phyloP scores from a whole-genome alignment of 139 green algal genomes.

The Diplosphaera chodatii region DNA sequence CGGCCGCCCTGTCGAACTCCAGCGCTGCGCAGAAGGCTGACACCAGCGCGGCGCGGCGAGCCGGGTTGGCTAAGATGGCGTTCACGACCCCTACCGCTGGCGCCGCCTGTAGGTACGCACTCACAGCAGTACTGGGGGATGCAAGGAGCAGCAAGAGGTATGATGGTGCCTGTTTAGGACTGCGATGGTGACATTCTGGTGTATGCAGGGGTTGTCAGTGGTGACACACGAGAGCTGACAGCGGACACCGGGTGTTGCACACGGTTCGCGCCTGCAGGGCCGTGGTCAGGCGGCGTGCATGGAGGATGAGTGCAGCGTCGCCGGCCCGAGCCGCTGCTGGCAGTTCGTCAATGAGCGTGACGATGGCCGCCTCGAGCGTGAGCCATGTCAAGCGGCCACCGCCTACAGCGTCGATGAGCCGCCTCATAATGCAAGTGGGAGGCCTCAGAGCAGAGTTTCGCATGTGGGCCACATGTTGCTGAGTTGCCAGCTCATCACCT shows the following conservation, averaged over 20 bases:
- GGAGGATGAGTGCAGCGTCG: slow-evolving; percentile 26
- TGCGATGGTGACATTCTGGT: too few relatives aligned
- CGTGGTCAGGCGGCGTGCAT: slow-evolving; percentile 39
- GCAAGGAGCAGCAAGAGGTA: too few relatives aligned
- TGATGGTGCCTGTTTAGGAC: too few relatives aligned
- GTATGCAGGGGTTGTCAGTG: too few relatives aligned
- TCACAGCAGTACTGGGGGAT: too few relatives aligned
- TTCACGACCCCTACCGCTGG: slow-evolving; percentile 8
- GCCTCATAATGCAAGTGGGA: too few relatives aligned
- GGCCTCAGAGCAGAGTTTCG: too few relatives aligned
- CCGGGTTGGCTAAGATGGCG: slow-evolving; percentile 34
- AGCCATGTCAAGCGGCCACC: not conserved
- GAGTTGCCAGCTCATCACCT: too few relatives aligned
- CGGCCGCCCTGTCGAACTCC: slow-evolving; percentile 36
- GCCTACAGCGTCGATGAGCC: too few relatives aligned
- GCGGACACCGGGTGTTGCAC: not conserved
- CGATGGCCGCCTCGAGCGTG: slow-evolving; percentile 10
- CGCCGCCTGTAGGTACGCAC: slow-evolving; percentile 18
- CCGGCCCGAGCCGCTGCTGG: slow-evolving; percentile 23
- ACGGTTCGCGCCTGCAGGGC: slow-evolving; percentile 23
- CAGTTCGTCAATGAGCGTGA: slow-evolving; percentile 27
- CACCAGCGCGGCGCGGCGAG: slow-evolving; percentile 19
- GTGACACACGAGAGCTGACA: too few relatives aligned
- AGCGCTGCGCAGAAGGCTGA: slow-evolving; percentile 33
- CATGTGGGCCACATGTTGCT: too few relatives aligned